Base-by-base conservation (phyloP, 768 basidiomycete species). In the Nidularia pulvinata region DNA sequence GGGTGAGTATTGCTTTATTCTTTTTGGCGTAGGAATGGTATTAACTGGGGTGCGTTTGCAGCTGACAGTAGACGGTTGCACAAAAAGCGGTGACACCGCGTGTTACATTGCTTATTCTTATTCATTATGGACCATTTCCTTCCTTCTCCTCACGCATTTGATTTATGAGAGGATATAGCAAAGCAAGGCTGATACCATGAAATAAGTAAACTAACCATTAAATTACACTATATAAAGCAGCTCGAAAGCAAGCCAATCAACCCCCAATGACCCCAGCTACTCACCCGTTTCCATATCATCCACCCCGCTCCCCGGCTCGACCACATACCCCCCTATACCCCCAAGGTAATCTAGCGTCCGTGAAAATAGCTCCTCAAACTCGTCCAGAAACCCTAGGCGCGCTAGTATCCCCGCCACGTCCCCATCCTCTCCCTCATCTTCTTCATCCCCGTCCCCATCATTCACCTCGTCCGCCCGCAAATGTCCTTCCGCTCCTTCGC, bases 361-460 rank as follows among this genome's bases (percentile, higher is more conserved):
- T 22, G 73, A 67, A 64, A 90, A 90, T 13, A 89, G 58, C 25
- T 84, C 81, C 53, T 89, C 81, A 57, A 89, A 85, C 13, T 76
- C 77, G 46, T 84, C 78, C 64, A 86, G 78, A 33, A 87, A 56
- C 3, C 85, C 85, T 25, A 84, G 66, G 33, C 70, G 67, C 57
- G 75, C 75, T 62, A 88, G 64, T 61, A 74, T 69, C 13, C 32
- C 60, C 48, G 73, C 67, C 32, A 78, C 65, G 55, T 77, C 73
- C 14, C 67, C 71, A 1, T 61, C 61, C 6, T 64, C 67, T 10
- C 59, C 64, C 13, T 55, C 57, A 59, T 57, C 61, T 0, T 60
- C 61, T 5, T 62, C 63, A 3, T 58, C 7, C 9, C 37, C 37
- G n/a, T 7, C 7, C n/a, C 37, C 37, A 7, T 19, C 11, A 13